Base-by-base conservation (phyloP, 2,329 filamentous ascomycete genomes). In the Ascochyta viciae-villosae region DNA sequence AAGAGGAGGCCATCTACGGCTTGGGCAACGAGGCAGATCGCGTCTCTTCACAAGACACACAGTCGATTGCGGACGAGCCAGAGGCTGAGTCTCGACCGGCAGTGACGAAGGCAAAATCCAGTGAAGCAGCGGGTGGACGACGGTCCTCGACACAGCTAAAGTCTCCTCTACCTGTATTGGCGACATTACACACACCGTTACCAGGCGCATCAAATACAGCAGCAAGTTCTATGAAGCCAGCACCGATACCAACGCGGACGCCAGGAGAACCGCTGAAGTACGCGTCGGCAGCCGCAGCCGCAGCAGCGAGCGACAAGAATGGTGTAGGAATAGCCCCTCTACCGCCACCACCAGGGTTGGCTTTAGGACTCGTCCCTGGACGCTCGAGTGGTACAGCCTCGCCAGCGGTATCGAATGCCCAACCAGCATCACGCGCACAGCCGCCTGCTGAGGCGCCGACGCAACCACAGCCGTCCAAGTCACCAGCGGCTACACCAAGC, bases 261-360 rank as follows among this genome's bases (percentile, higher is more conserved):
- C 90, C 92, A 4, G 92, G 92, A 43, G 94, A 98, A 75, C 91
- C 90, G 1, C 82, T 99, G 64, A 98, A 98, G 78, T 99, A 99
- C 74, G 95, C 95, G 40, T 98, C 95, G 34, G 95, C 95, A 0
- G 95, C 95, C 0, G 95, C 95, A 0, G 95, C 95, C 0, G 95
- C 94, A 0, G 94, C 95, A 1, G 92, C 93, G 41, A 92, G 87
- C 74, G 92, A 96, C 78, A 93, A 91, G 80, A 94, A 89, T 73
- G 85, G 85, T 49, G 89, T 98, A 27, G 95, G 95, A 24, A 97
- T 99, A 71, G 89, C 94, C 55, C 95, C 95, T 37, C 82, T 98
- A 70, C 95, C 95, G 51, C 94, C 95, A 60, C 95, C 95, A 68
- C 92, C 92, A 26, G 89, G 90, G 49, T 76, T 78, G 27, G 50